A percentile compares a stretch with the other conserved stretches of the same genome.
phyloP scores from a whole-genome alignment of 2,329 filamentous ascomycete species.

The Penicillium sp. region DNA sequence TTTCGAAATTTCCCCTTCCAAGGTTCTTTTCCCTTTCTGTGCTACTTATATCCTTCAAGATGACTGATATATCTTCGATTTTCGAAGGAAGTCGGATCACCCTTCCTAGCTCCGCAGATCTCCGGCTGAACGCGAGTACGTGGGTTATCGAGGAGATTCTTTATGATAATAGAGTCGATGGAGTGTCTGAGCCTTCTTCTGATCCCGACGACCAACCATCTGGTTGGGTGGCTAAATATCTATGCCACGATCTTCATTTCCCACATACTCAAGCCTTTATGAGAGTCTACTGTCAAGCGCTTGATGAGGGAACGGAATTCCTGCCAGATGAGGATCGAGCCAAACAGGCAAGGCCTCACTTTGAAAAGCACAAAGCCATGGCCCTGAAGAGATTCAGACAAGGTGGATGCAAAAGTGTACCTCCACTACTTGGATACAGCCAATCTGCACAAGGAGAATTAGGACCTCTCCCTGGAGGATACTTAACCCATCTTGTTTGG shows the following conservation, averaged over 20 bases:
- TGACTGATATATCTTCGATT: slow-evolving; percentile 6
- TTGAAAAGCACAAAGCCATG: slow-evolving; percentile 1
- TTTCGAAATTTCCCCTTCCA: not conserved
- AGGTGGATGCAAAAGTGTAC: slow-evolving; percentile 5
- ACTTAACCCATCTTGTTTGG: slow-evolving; percentile 6
- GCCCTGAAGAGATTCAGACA: slow-evolving; percentile 3
- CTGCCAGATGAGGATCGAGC: slow-evolving; percentile 2
- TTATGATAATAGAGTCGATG: slow-evolving; percentile 7
- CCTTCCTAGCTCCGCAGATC: slow-evolving; percentile 1
- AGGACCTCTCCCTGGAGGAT: slow-evolving; percentile 6
- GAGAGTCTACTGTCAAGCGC: slow-evolving; percentile 7
- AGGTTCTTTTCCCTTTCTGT: slow-evolving; percentile 1
- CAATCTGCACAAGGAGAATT: slow-evolving; percentile 4
- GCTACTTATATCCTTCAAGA: not conserved
- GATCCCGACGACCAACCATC: slow-evolving; percentile 2
- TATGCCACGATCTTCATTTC: slow-evolving; percentile 1
- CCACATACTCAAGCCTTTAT: slow-evolving; percentile 3
- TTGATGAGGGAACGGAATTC: slow-evolving; percentile 6
- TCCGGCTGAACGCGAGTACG: slow-evolving; percentile 3
- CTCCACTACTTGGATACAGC: slow-evolving; percentile 5
- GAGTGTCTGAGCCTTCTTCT: slow-evolving; percentile 1
- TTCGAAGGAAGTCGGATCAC: slow-evolving; percentile 5
- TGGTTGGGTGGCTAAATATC: slow-evolving; percentile 5
- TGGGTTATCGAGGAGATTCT: slow-evolving; percentile 7
- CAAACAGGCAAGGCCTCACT: slow-evolving; percentile 5